Percentiles rank a stretch among this genome's conserved stretches.
Conservation (phyloP, 2,329 filamentous ascomycete genomes). For the Hypomyces perniciosus region DNA sequence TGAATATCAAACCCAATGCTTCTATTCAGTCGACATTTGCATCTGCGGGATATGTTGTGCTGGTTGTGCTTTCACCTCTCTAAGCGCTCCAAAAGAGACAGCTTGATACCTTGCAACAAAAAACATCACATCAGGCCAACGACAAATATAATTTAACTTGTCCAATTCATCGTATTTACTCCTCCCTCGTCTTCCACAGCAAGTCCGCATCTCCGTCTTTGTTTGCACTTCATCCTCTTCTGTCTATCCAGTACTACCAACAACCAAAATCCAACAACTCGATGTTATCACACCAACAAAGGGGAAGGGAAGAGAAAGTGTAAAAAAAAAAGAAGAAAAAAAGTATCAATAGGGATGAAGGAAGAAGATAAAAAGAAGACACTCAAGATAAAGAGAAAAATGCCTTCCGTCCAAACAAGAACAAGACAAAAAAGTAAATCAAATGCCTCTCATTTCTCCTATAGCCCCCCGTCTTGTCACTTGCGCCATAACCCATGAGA, state of each 20-base stretch:
- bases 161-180: not conserved
- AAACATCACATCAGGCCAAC: no score
- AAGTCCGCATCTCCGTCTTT: conserved; percentile 5
- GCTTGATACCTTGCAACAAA: not conserved
- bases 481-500: conserved; percentile 24
- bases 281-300: conserved; percentile 8
- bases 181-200: not conserved
- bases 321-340: conserved; percentile 10
- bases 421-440: conserved; percentile 5
- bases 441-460: conserved; percentile 7
- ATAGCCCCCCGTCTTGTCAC: conserved; percentile 17
- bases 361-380: not conserved
- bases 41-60: no score
- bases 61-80: no score
- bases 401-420: conserved; percentile 2
- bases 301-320: conserved; percentile 2
- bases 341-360: not conserved
- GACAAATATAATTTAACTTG: not conserved
- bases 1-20: no score
- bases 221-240: conserved; percentile 11
- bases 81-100: no score
- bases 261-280: conserved; percentile 9
- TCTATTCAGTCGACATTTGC: no score
- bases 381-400: not conserved
- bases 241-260: conserved; percentile 12